Base-by-base conservation (phyloP, 2,329 filamentous ascomycete genomes). In the Botrytis galanthina region DNA sequence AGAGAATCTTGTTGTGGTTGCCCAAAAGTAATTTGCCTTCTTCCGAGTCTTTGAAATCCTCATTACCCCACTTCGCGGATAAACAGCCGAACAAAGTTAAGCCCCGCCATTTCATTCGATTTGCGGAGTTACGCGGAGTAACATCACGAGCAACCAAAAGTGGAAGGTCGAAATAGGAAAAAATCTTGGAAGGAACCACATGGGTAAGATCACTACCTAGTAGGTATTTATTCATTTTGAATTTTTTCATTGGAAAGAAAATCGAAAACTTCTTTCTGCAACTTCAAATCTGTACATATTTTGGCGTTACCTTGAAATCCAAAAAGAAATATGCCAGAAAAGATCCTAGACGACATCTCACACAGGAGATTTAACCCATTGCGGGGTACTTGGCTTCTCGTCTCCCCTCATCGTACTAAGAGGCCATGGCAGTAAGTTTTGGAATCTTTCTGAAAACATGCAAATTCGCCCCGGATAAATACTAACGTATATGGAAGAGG, bases 351-450 rank as follows among this genome's bases (percentile, higher is more conserved):
- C 86, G 95, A 99, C 82, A 98, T 99, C 80, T 97, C 96, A 60
- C 96, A 99, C 82, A 88, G 96, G 79, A 92, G 96, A 82, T 98
- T 92, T 83, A 99, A 99, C 82, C 93, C 94, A 71, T 87, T 99
- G 75, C 92, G 93, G 77, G 94, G 93, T 75, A 94, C 92, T 75
- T 97, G 95, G 92, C 88, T 99, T 75, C 88, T 99, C 54, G 96
- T 99, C 22, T 98, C 96, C 26, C 96, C 96, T 75, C 96, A 99
- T 83, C 88, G 96, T 72, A 98, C 95, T 71, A 98, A 98, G 88
- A 89, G 96, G 77, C 96, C 96, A 80, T 99, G 96, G 96, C 96
- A 98, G 93, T 97, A 86, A 88, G 93, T 75, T 32, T 29, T 22
- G 22, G 16, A n/a, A 26, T n/a, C 35, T 9, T n/a, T 18, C 22